Conservation (phyloP, 768 basidiomycete genomes). For the Macrolepiota fuliginosa region DNA sequence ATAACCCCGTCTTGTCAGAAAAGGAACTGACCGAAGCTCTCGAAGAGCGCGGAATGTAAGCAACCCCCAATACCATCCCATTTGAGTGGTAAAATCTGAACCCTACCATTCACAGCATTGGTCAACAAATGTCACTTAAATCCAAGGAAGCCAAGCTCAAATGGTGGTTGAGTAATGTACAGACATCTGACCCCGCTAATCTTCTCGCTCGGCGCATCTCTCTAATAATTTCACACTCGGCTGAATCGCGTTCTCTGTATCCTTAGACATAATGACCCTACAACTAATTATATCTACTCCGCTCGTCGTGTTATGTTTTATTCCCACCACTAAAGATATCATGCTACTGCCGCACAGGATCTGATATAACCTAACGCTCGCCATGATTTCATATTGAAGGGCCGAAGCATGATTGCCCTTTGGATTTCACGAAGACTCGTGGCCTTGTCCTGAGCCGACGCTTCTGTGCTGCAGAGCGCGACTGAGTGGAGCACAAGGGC, state of each 20-base stretch:
- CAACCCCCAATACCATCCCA: background rate
- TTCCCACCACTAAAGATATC: background rate
- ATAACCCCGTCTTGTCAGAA: slow-evolving; percentile 44
- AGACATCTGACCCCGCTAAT: slow-evolving; percentile 32
- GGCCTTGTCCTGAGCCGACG: slow-evolving; percentile 13
- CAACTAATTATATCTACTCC: slow-evolving; percentile 10
- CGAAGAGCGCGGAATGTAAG: slow-evolving; percentile 78
- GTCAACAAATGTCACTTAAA: slow-evolving; percentile 36
- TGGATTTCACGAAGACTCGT: slow-evolving; percentile 50
- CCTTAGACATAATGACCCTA: slow-evolving; percentile 6
- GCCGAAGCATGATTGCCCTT: slow-evolving; percentile 60
- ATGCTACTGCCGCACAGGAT: slow-evolving; percentile 13
- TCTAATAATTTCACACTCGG: slow-evolving; percentile 31
- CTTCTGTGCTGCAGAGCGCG: slow-evolving; percentile 28
- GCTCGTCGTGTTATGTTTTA: background rate
- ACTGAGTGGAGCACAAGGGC: slow-evolving; percentile 53
- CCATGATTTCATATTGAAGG: slow-evolving; percentile 56
- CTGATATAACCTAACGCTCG: slow-evolving; percentile 55
- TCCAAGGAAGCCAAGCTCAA: slow-evolving; percentile 48
- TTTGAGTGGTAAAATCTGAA: background rate
- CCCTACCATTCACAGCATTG: slow-evolving; percentile 26
- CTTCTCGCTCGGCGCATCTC: slow-evolving; percentile 48
- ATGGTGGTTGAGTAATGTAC: slow-evolving; percentile 63
- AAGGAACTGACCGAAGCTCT: slow-evolving; percentile 64
- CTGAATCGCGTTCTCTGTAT: slow-evolving; percentile 7